Conservation (phyloP, 2,329 filamentous ascomycete genomes). For the Xylariaceae sp. region DNA sequence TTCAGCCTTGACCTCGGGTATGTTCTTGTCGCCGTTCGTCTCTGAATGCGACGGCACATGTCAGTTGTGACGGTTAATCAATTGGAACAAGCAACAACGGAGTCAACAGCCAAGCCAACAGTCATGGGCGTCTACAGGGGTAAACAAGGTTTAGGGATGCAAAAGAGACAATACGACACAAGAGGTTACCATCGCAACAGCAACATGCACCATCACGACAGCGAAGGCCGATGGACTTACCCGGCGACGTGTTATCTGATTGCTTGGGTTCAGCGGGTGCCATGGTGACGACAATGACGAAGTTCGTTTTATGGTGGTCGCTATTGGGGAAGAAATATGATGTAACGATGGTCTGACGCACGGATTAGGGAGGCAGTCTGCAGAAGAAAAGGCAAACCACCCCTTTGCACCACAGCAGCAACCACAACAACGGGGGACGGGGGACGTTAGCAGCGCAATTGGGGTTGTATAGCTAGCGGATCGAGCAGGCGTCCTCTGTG, state of each 20-base stretch:
- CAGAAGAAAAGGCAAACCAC: conserved; percentile 34
- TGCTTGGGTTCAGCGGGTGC: conserved; percentile 34
- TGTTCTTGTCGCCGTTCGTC: conserved; percentile 44
- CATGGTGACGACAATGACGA: conserved; percentile 37
- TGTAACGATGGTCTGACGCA: conserved; percentile 34
- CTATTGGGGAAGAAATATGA: conserved; percentile 33
- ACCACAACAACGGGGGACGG: conserved; percentile 4
- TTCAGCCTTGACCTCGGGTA: conserved; percentile 48
- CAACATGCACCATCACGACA: conserved; percentile 10
- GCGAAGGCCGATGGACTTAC: conserved; percentile 25
- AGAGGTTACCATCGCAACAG: conserved; percentile 1
- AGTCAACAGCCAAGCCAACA: not conserved
- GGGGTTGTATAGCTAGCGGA: conserved; percentile 15
- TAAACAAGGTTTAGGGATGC: conserved; percentile 2
- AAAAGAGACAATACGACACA: conserved; percentile 7
- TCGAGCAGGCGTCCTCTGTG: conserved; percentile 20
- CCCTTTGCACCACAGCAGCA: conserved; percentile 21
- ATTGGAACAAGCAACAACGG: conserved; percentile 5
- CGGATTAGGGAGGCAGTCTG: conserved; percentile 33
- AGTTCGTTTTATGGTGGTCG: conserved; percentile 30
- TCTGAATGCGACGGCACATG: conserved; percentile 34
- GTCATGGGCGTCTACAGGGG: not conserved
- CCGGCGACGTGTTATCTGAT: conserved; percentile 34
- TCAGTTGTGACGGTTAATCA: conserved; percentile 26
- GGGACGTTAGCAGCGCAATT: conserved; percentile 1